phyloP scores from a whole-genome alignment of 2,329 filamentous ascomycete species.

The Paraphaeosphaeria sporulosa region DNA sequence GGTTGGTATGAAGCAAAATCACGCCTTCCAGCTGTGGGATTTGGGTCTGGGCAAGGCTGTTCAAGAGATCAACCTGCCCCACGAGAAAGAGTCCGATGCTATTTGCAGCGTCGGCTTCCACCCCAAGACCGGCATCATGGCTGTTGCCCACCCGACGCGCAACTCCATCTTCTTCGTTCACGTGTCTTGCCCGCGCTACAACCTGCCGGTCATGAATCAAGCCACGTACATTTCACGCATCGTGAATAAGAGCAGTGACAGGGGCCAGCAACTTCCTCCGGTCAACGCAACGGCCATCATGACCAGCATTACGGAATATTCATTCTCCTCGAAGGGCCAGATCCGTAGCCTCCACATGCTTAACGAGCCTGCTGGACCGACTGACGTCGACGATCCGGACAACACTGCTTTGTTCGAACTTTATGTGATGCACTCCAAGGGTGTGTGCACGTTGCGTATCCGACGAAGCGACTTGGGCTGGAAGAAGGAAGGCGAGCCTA shows the following conservation, averaged over 20 bases:
- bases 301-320: slow-evolving; percentile 95
- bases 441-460: slow-evolving; percentile 87
- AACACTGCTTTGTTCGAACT: slow-evolving; percentile 88
- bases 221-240: slow-evolving; percentile 85
- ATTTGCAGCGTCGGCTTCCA: slow-evolving; percentile 98
- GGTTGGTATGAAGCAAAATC: slow-evolving; percentile 98
- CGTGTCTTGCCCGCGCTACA: slow-evolving; percentile 92
- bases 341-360: slow-evolving; percentile 92
- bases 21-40: slow-evolving; percentile 98
- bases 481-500: slow-evolving; percentile 87
- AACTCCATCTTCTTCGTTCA: slow-evolving; percentile 99
- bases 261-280: slow-evolving; percentile 70
- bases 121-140: slow-evolving; percentile 87
- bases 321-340: slow-evolving; percentile 83
- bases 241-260: slow-evolving; percentile 56
- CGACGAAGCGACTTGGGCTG: slow-evolving; percentile 91
- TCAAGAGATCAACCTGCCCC: slow-evolving; percentile 94
- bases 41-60: slow-evolving; percentile 93
- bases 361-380: slow-evolving; percentile 68
- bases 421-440: slow-evolving; percentile 97
- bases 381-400: slow-evolving; percentile 64
- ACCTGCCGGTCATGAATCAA: slow-evolving; percentile 79
- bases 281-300: slow-evolving; percentile 97
- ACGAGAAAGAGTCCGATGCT: slow-evolving; percentile 95
- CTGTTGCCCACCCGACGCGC: slow-evolving; percentile 92